Evolutionary conservation across 495 filamentous ascomycete genomes (phyloP).

Genomic region (Neurospora sublineolata): DNA sequence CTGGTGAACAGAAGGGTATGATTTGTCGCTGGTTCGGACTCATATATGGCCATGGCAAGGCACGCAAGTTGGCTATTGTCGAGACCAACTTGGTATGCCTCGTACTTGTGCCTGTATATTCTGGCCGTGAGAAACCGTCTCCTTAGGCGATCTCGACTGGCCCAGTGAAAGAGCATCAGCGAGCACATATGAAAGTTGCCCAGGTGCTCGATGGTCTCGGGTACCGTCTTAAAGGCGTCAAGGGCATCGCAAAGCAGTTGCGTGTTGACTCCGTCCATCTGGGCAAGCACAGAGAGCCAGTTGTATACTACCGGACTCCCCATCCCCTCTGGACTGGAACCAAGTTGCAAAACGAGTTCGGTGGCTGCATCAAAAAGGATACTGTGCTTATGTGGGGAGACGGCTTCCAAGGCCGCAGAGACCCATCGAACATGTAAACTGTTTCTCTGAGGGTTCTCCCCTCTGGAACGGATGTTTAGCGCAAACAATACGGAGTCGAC

Average conservation of each 20-base stretch:
- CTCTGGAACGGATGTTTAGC: background rate
- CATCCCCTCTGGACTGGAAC: background rate
- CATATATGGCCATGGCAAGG: conserved; percentile 17
- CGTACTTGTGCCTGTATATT: background rate
- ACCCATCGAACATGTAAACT: conserved; percentile 2
- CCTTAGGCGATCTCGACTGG: conserved; percentile 14
- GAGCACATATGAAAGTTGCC: conserved; percentile 11
- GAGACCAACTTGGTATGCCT: background rate
- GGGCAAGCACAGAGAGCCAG: conserved; percentile 21
- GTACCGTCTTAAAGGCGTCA: conserved; percentile 1
- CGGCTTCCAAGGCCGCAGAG: background rate
- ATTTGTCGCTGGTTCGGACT: conserved; percentile 4
- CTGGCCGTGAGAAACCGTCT: background rate
- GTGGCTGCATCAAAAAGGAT: conserved; percentile 8
- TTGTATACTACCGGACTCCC: conserved; percentile 8
- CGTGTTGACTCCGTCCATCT: conserved; percentile 10
- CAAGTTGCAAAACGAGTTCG: conserved; percentile 3
- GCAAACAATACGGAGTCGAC: background rate
- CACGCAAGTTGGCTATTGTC: conserved; percentile 14
- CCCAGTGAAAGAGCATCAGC: conserved; percentile 19
- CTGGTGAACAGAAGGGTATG: conserved; percentile 4
- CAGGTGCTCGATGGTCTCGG: conserved; percentile 1
- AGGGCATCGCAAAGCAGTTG: conserved; percentile 6
- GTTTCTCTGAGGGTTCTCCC: background rate
- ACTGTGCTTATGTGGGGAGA: conserved; percentile 2